phyloP scores from a whole-genome alignment of 345 rosid genomes.

The Eucalyptus victrix region DNA sequence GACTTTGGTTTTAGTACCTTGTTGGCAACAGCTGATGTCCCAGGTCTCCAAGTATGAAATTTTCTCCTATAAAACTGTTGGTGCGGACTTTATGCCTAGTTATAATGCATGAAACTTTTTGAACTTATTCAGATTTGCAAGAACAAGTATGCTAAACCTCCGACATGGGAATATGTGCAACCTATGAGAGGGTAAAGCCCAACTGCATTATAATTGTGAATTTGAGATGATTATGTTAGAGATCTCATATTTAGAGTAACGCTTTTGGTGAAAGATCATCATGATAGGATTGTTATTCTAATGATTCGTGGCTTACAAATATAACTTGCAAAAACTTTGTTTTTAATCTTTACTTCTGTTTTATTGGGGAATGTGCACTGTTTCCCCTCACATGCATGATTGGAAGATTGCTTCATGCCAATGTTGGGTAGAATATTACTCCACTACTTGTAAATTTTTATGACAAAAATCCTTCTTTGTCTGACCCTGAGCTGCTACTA shows the following conservation, averaged over 20 bases:
- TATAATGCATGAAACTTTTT: neutral
- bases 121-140: slow-evolving; percentile 42
- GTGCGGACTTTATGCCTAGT: neutral
- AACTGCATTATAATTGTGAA: neutral
- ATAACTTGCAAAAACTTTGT: neutral
- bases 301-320: neutral
- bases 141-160: slow-evolving; percentile 65
- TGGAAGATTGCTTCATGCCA: too few relatives aligned
- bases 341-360: neutral
- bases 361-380: neutral
- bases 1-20: slow-evolving; percentile 80
- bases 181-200: slow-evolving; percentile 55
- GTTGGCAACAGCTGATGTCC: slow-evolving; percentile 62
- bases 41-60: slow-evolving; percentile 57
- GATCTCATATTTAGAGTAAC: neutral
- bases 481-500: neutral
- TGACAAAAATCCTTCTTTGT: neutral
- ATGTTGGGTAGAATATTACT: too few relatives aligned
- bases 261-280: neutral
- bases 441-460: too few relatives aligned
- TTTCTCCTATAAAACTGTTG: neutral
- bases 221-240: neutral
- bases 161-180: slow-evolving; percentile 60
- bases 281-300: neutral
- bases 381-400: too few relatives aligned